Evolutionary conservation across 805 yeast species (phyloP).

Genomic region (Candida stauntonica): DNA sequence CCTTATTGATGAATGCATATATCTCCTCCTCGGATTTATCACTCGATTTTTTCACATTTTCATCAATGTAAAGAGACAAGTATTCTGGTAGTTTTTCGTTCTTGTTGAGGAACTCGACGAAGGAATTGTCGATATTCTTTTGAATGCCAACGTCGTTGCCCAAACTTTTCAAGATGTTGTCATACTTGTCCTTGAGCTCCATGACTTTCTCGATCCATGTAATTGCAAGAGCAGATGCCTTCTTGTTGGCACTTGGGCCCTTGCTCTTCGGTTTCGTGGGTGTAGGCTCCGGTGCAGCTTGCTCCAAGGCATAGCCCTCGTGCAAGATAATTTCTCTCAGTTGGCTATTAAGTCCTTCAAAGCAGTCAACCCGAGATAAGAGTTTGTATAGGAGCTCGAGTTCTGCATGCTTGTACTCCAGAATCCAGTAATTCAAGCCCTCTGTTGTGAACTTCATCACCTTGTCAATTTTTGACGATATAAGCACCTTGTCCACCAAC

Average conservation of each 20-base stretch:
- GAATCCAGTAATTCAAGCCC: slow-evolving; percentile 57
- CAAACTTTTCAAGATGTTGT: slow-evolving; percentile 41
- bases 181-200: slow-evolving; percentile 46
- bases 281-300: slow-evolving; percentile 5
- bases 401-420: slow-evolving; percentile 39
- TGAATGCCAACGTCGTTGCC: slow-evolving; percentile 44
- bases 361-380: slow-evolving; percentile 51
- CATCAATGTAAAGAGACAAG: slow-evolving; percentile 54
- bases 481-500: slow-evolving; percentile 55
- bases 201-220: slow-evolving; percentile 64
- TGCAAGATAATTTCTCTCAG: slow-evolving; percentile 41
- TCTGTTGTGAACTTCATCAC: slow-evolving; percentile 48
- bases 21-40: slow-evolving; percentile 43
- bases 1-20: slow-evolving; percentile 44
- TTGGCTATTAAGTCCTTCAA: slow-evolving; percentile 44
- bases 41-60: slow-evolving; percentile 46
- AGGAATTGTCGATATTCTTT: slow-evolving; percentile 54
- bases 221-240: slow-evolving; percentile 45
- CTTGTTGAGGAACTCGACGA: slow-evolving; percentile 56
- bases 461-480: slow-evolving; percentile 51
- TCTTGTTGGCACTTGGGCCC: slow-evolving; percentile 22
- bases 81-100: slow-evolving; percentile 47
- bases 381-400: slow-evolving; percentile 46
- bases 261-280: slow-evolving; percentile 7
- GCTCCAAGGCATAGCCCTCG: slow-evolving; percentile 36